Conservation (phyloP, 345 rosid species). For the Syzygium jambos region DNA sequence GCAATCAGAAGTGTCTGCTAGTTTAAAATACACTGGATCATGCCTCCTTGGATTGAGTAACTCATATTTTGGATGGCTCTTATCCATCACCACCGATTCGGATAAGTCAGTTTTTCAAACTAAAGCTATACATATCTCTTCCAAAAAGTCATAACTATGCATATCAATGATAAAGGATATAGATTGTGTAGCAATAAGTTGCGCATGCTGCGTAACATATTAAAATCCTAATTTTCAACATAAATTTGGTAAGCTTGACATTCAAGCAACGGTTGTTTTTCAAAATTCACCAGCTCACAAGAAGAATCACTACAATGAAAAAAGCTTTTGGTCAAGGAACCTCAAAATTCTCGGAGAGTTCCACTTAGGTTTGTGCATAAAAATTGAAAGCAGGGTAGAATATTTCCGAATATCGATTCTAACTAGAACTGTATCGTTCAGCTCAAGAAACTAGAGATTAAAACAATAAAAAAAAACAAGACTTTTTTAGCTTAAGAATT, state of each 20-base stretch:
- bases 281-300: no score
- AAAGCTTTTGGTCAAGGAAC: no score
- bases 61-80: not conserved
- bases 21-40: not conserved
- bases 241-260: not conserved
- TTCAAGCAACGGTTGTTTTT: no score
- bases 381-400: no score
- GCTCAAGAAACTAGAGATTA: no score
- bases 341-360: no score
- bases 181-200: not conserved
- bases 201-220: fast-evolving
- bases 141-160: not conserved
- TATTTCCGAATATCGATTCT: no score
- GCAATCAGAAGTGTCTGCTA: constrained; percentile 20
- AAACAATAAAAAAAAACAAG: no score
- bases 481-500: no score
- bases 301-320: no score
- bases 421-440: no score
- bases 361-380: no score
- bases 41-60: not conserved
- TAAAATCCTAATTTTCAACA: not conserved
- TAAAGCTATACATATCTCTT: not conserved
- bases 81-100: not conserved
- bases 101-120: not conserved
- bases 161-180: not conserved